Evolutionary conservation across 2,329 filamentous ascomycete species (phyloP), one percentile per base, ranked within the genome.

Genomic region (Stagonosporopsis rhizophila): DNA sequence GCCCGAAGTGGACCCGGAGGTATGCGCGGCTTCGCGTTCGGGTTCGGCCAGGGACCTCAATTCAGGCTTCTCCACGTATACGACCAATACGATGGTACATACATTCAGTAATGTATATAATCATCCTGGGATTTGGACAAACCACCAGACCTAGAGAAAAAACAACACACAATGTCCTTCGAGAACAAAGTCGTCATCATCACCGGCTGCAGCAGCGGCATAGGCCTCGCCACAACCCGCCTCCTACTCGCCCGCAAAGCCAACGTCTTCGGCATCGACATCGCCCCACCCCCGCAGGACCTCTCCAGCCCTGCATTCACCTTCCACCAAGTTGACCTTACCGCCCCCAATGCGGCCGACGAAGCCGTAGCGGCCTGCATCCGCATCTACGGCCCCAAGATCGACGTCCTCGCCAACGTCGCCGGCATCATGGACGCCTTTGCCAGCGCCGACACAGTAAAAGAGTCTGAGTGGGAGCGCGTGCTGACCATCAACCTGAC

Each of bases 361-460:
- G 61, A 67, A 41, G 67, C 66, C 1, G 63, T 71, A 2, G 64
- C 66, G 1, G 64, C 63, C 20, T 70, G 69, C 22, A 50, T 65
- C 11, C 58, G 56, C n/a, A 63, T 65, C 38, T 60, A 64, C 38
- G 63, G 65, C 8, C 41, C 53, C 5, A 63, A 60, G 34, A 64
- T 71, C 34, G 79, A 82, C 58, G 71, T 80, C 11, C 69, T 82
- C n/a, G 69, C 79, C 42, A 81, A 82, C 53, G 73, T 79, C 22
- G 79, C 80, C 0, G 80, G 79, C 23, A 64, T 81, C 17, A 76
- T 78, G 63, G 79, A 81, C 66, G 70, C 70, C 20, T 79, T 77
- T 59, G 71, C 70, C 45, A 72, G 72, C 27, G 79, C 75, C 6
- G 78, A 78, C 47, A 71, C 69, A 2, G 61, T 79, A 20, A 70